Evolutionary conservation across 176 grass and related monocot genomes (phyloP).

Genomic region (Avena atlantica): DNA sequence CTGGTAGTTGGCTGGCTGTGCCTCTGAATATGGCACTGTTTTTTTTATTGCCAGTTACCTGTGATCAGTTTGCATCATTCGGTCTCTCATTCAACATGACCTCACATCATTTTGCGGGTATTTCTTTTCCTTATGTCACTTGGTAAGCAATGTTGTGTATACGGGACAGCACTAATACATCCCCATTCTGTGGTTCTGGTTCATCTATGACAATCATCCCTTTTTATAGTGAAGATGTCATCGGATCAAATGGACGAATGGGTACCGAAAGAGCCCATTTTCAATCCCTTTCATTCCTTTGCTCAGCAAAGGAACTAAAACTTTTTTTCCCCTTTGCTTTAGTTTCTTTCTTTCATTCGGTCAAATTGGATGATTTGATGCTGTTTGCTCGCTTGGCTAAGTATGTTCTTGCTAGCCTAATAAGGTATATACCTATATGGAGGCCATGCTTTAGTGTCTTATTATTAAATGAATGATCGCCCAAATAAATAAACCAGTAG

Average conservation of each 20-base stretch:
- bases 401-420: background rate
- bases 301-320: constrained; percentile 28
- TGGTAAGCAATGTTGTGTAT: background rate
- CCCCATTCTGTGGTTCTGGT: background rate
- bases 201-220: background rate
- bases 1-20: constrained; percentile 7
- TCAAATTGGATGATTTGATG: background rate
- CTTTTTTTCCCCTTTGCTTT: background rate
- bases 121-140: background rate
- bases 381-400: constrained; percentile 13
- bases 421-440: background rate
- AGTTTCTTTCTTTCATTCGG: no score
- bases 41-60: constrained; percentile 3
- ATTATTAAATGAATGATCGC: background rate
- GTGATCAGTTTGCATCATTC: background rate
- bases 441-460: background rate
- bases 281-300: background rate
- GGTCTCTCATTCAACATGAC: background rate
- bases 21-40: constrained; percentile 15
- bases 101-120: background rate
- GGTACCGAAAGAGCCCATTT: background rate
- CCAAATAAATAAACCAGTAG: background rate
- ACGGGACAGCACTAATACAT: background rate
- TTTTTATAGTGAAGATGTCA: background rate
- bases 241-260: constrained; percentile 7